Conservation (phyloP, 257 asterid genomes). For the Cordia subcordata region DNA sequence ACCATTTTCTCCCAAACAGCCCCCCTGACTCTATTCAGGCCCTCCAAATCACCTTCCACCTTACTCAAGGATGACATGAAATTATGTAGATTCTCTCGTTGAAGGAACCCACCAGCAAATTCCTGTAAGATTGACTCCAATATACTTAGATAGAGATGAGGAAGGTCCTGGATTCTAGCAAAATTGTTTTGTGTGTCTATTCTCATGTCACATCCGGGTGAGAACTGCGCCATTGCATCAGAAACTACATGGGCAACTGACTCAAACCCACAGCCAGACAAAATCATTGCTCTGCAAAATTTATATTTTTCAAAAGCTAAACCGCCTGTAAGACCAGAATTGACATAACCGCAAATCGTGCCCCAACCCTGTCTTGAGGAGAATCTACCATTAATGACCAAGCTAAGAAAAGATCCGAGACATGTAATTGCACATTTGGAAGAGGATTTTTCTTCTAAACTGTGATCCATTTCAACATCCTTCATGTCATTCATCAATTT, state of each 20-base stretch:
- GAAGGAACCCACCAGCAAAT: slow-evolving; percentile 40
- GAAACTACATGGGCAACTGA: slow-evolving; percentile 46
- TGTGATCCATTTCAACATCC: slow-evolving; percentile 30
- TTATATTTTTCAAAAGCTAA: slow-evolving; percentile 41
- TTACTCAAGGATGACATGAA: slow-evolving; percentile 75
- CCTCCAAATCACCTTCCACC: slow-evolving; percentile 60
- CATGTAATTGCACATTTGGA: slow-evolving; percentile 50
- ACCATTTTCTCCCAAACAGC: slow-evolving; percentile 78
- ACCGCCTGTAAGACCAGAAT: slow-evolving; percentile 42
- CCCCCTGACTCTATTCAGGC: slow-evolving; percentile 53
- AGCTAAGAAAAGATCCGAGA: slow-evolving; percentile 44
- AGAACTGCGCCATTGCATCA: slow-evolving; percentile 32
- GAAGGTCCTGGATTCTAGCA: slow-evolving; percentile 54
- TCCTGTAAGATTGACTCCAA: slow-evolving; percentile 59
- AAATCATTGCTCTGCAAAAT: slow-evolving; percentile 74
- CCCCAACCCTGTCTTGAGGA: slow-evolving; percentile 76
- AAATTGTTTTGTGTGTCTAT: slow-evolving; percentile 19
- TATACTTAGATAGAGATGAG: slow-evolving; percentile 53
- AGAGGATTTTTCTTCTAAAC: slow-evolving; percentile 35
- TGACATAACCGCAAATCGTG: slow-evolving; percentile 45
- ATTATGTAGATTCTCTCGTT: slow-evolving; percentile 38
- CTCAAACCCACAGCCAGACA: slow-evolving; percentile 62
- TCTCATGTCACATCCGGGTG: slow-evolving; percentile 28
- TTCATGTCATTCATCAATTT: slow-evolving; percentile 60
- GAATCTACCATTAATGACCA: slow-evolving; percentile 47